phyloP scores from a whole-genome alignment of 176 grass and related monocot genomes.

The Chloris gayana region DNA sequence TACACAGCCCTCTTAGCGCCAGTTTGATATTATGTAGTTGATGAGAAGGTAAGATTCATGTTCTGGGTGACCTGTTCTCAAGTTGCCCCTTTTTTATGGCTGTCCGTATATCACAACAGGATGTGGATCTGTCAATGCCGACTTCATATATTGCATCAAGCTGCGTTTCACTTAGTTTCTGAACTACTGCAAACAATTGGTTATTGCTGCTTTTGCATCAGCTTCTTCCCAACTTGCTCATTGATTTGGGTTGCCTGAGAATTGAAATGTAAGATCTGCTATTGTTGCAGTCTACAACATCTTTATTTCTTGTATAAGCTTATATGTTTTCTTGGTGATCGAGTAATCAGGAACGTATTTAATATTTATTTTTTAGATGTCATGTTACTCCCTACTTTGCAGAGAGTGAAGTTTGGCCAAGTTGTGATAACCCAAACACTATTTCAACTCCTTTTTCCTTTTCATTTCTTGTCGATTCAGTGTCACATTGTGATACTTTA shows the following conservation, averaged over 20 bases:
- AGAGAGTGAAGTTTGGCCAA: neutral
- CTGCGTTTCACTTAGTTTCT: conserved; percentile 15
- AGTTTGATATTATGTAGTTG: conserved; percentile 53
- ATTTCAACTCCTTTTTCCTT: neutral
- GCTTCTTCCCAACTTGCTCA: neutral
- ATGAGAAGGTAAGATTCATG: conserved; percentile 51
- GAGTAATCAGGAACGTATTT: neutral
- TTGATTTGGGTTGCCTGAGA: neutral
- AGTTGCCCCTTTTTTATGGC: conserved; percentile 17
- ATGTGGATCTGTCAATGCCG: neutral
- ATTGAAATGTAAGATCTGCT: neutral
- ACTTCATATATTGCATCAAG: conserved; percentile 10
- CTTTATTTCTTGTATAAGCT: neutral
- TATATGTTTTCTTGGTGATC: neutral
- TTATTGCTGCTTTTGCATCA: neutral
- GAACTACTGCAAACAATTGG: conserved; percentile 5
- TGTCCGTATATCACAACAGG: neutral
- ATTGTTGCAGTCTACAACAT: neutral
- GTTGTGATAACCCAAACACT: neutral
- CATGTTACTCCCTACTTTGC: neutral
- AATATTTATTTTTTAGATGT: neutral
- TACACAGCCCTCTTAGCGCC: conserved; percentile 36
- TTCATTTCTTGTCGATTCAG: neutral
- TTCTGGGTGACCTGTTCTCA: neutral
- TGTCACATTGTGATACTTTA: neutral